A percentile compares a stretch with the other conserved stretches of the same genome.
Conservation (phyloP, 306 rosid species). For the Castanopsis chinensis region DNA sequence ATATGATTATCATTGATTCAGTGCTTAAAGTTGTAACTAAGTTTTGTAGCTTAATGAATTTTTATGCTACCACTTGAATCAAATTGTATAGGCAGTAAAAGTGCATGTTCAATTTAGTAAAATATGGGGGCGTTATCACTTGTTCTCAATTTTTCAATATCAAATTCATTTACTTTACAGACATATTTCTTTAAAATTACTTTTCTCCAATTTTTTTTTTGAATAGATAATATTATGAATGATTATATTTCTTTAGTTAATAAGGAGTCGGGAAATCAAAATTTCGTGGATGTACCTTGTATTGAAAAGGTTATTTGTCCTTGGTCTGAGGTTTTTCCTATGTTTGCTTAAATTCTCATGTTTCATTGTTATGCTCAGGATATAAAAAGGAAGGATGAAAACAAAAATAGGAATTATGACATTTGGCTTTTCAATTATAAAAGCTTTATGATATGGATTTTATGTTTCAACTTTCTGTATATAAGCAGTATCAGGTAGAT, state of each 20-base stretch:
- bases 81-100: not conserved
- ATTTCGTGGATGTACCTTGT: no score
- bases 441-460: not conserved
- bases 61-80: not conserved
- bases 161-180: not conserved
- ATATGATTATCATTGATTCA: not conserved
- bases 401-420: not conserved
- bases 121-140: not conserved
- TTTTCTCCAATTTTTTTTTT: not conserved
- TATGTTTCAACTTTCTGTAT: not conserved
- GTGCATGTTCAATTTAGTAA: not conserved
- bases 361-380: not conserved
- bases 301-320: not conserved
- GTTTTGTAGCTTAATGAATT: not conserved
- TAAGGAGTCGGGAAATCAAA: not conserved
- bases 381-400: not conserved
- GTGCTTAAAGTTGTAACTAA: not conserved
- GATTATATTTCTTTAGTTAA: not conserved
- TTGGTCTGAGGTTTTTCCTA: not conserved
- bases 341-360: not conserved
- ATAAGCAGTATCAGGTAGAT: not conserved
- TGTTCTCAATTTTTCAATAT: not conserved
- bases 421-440: not conserved
- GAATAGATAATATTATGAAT: not conserved
- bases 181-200: not conserved